These are phyloP conservation scores for Trichoderma sp. DNA, from an alignment of 2,329 filamentous ascomycete species.

Conservation along the genomic window DNA sequence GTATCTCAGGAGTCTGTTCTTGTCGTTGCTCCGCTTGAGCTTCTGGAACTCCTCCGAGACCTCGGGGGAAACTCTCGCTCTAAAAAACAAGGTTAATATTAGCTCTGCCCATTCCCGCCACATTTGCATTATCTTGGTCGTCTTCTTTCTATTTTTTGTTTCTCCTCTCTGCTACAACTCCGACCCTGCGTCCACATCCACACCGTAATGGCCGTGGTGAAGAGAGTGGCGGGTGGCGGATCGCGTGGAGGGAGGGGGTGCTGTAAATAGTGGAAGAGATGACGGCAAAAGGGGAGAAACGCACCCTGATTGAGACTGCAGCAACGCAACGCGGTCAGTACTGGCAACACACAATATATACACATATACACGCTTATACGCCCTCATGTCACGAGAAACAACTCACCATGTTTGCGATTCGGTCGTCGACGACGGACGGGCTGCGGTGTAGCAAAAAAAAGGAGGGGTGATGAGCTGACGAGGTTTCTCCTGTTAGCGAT, in stretches of 20 bases:
- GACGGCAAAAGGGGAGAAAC: constrained; percentile 44
- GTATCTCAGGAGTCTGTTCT: constrained; percentile 58
- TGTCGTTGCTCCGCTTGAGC: constrained; percentile 19
- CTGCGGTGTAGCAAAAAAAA: constrained; percentile 14
- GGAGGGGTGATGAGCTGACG: constrained; percentile 27
- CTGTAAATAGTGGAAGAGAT: constrained; percentile 19
- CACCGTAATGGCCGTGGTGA: not conserved
- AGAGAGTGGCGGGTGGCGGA: not conserved
- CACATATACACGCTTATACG: not conserved
- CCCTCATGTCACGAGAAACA: constrained; percentile 23
- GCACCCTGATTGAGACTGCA: constrained; percentile 67
- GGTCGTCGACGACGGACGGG: constrained; percentile 6
- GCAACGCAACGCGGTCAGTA: constrained; percentile 2
- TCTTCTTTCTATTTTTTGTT: not conserved
- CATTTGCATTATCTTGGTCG: not conserved
- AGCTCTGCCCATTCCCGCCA: not conserved
- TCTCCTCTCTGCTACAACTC: not conserved
- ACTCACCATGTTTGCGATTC: constrained; percentile 42
- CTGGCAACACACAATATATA: not conserved
- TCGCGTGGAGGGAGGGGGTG: not conserved
- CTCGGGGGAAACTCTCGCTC: constrained; percentile 12
- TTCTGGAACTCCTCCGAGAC: constrained; percentile 60
- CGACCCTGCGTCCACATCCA: not conserved
- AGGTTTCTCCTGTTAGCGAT: constrained; percentile 28
- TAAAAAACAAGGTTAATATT: not conserved